Evolutionary conservation across 306 rosid species (phyloP), one percentile per base, ranked within the genome.

Genomic region (Lagenaria siceraria): DNA sequence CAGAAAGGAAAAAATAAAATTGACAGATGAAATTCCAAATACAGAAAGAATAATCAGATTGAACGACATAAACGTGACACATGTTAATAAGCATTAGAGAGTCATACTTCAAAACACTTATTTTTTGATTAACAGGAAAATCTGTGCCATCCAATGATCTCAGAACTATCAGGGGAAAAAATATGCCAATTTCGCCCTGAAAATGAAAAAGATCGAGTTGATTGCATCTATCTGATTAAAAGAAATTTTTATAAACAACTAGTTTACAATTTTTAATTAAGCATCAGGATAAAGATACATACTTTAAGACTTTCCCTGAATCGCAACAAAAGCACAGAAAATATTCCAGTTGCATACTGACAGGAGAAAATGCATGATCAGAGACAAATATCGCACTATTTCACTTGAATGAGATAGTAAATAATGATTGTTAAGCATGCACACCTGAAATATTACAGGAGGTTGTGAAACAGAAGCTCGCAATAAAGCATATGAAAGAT

Each of bases 261-360:
- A 76, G 79, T 71, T 79, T 60, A 60, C 59, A 63, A 65, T 82
- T 70, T 79, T 69, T 63, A 53, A 68, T 76, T 82, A 81, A 55
- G 74, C 58, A 43, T 75, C 75, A 85, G 82, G 82, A 56, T 77
- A 64, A 83, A 56, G 56, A 77, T 51, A 29, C 96, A 69, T 91
- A 96, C 99, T 87, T 96, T 96, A 83, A 96, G 98, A 82, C 97
- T 96, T 84, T 92, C 99, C 88, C 99, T 88, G 90, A 96, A 92
- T 71, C 96, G 91, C 90, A 96, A 78, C 88, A 92, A 74, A 79
- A 96, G 96, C 83, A 90, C 96, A 29, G 86, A 88, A 90, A 96
- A 96, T 79, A 96, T 90, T 87, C 98, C 98, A 14, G 92, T 85
- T 69, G 97, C 98, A 77, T 96, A 96, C 99, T 96, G 99, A 85